Base-by-base conservation (phyloP, 2,329 filamentous ascomycete species). In the Magnaporthiopsis rhizophila region DNA sequence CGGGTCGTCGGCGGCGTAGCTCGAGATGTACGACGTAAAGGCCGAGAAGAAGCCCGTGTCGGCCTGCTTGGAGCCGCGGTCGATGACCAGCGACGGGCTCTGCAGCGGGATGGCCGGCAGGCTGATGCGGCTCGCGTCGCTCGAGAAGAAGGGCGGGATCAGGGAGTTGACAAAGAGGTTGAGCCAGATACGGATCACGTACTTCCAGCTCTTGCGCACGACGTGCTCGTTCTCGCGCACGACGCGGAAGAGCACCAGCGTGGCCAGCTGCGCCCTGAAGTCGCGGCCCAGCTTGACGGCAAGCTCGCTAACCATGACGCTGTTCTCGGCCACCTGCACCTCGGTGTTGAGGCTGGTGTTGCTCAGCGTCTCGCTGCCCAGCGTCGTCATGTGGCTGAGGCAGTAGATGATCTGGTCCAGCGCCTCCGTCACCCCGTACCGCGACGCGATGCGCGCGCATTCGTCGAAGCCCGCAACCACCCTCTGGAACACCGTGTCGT, bases 271-370 rank as follows among this genome's bases (percentile, higher is more conserved):
- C 53, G 94, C 94, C 72, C 93, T 89, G 76, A 96, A 94, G 74
- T 99, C 92, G 69, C 94, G 85, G 57, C 95, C 95, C 72, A 99
- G 92, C 73, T 96, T 93, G 66, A 99, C 95, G 59, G 96, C 94
- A 67, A 97, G 87, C 79, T 98, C 94, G 74, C 94, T 98, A 69
- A 99, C 96, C 95, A 99, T 99, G 65, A 99, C 92, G 71, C 89
- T 95, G 75, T 90, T 93, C 68, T 95, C 90, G 1, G 90, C 91
- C 15, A 89, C 92, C 74, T 98, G 93, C 2, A 99, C 91, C 75
- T 98, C 95, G 0, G 96, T 98, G 72, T 99, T 99, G 34, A 99
- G 82, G 12, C 87, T 80, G 2, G 94, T 99, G 74, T 90, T 97
- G 59, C 90, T 90, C 4, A 89, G 85, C 2, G 80, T 81, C 64